Evolutionary conservation across 2,329 filamentous ascomycete species (phyloP), one percentile per base, ranked within the genome.

Genomic region (Talaromyces pinophilus): DNA sequence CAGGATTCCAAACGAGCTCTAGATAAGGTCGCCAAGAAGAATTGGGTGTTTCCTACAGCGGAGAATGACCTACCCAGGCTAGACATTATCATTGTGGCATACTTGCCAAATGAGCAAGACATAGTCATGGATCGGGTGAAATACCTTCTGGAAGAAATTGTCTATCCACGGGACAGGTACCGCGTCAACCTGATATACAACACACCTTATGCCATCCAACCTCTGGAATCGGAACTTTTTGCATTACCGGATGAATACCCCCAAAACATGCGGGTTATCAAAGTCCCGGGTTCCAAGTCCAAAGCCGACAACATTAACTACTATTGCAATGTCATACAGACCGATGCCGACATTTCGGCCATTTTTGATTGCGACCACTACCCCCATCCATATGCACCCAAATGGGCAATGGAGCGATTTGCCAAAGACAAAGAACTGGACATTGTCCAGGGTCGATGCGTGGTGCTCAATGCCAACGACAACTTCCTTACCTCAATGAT

Each of bases 361-460:
- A 82, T 84, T 59, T 84, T 82, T 69, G 82, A 84, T 69, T 82
- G 80, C 67, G 82, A 83, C 67, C 82, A 84, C 71, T 83, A 82
- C 64, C 80, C 82, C 6, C 82, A 84, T 64, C 82, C 82, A 1
- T 79, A 83, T 70, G 80, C 78, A 30, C 79, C 81, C 7, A 74
- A 81, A 13, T 84, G 82, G 82, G 82, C 82, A 17, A 79, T 79
- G 13, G 82, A 84, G 69, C 76, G 81, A 52, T 83, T 84, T 68
- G 73, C 79, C 19, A 73, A 75, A 22, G 78, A 82, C 59, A 67
- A 74, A 7, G 75, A 77, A n/a, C 71, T 81, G 25, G 81, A 83
- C 63, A 81, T 83, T 64, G 82, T 84, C 5, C 82, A 84, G 72
- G 82, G 82, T 7, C 79, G 82, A 25, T 84, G 82, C 70, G 77